Evolutionary conservation across 2,329 filamentous ascomycete species (phyloP).

Genomic region (Clarireedia homoeocarpa): DNA sequence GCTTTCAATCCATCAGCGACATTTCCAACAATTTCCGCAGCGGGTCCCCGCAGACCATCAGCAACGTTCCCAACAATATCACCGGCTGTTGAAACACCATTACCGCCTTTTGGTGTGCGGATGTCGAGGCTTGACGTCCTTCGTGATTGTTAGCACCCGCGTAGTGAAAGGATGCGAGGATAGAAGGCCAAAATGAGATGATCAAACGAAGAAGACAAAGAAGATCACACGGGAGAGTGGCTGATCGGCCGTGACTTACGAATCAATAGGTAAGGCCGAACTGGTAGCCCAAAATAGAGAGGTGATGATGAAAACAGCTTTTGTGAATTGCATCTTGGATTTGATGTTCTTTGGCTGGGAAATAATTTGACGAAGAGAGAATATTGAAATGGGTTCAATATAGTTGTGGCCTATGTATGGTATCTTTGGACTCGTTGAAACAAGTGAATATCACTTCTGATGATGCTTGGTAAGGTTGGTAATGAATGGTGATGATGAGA

Average conservation of each 20-base stretch:
- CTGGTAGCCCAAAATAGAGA: neutral
- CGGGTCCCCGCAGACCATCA: neutral
- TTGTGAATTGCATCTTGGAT: neutral
- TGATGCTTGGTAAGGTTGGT: too few relatives aligned
- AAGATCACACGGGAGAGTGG: neutral
- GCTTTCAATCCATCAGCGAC: neutral
- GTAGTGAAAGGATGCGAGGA: neutral
- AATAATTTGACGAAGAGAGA: too few relatives aligned
- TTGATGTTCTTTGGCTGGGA: neutral
- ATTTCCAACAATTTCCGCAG: neutral
- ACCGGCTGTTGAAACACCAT: neutral
- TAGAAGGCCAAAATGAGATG: neutral
- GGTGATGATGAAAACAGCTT: neutral
- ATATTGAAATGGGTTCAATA: too few relatives aligned
- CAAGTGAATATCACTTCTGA: too few relatives aligned
- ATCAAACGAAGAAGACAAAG: neutral
- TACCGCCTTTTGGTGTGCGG: neutral
- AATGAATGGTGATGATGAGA: too few relatives aligned
- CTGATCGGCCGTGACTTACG: neutral
- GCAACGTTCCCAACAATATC: neutral
- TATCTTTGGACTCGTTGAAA: too few relatives aligned
- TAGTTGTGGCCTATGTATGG: too few relatives aligned
- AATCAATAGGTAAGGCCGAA: neutral
- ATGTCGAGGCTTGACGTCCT: neutral
- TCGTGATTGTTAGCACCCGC: neutral